Evolutionary conservation across 2,329 filamentous ascomycete genomes (phyloP).

Genomic region (Ophiostoma himal-ulmi): DNA sequence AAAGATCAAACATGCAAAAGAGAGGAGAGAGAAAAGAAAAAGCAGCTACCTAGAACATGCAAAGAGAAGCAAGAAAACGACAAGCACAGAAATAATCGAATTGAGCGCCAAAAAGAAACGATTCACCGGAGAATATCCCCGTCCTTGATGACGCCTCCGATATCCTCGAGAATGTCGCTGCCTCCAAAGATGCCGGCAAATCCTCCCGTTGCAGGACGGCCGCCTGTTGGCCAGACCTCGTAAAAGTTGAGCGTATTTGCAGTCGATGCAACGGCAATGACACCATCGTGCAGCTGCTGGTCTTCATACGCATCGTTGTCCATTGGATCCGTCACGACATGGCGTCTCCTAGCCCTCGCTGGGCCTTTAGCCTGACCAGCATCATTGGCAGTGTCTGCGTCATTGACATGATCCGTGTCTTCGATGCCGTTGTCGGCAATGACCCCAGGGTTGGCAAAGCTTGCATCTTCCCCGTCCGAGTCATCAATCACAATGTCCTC

Average conservation of each 20-base stretch:
- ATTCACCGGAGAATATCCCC: conserved; percentile 62
- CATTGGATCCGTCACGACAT: not conserved
- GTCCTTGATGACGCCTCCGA: conserved; percentile 74
- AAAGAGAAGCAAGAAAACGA: not conserved
- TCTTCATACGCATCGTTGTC: not conserved
- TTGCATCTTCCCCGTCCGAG: conserved; percentile 29
- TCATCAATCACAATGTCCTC: conserved; percentile 21
- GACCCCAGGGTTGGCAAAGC: too few species aligned
- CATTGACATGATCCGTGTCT: conserved; percentile 39
- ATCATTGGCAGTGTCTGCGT: not conserved
- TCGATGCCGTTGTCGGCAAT: conserved; percentile 28
- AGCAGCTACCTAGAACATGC: not conserved
- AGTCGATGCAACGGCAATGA: conserved; percentile 85
- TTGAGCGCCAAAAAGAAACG: not conserved
- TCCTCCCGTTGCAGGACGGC: conserved; percentile 47
- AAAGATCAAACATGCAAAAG: not conserved
- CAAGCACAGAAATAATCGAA: not conserved
- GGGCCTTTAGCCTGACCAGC: not conserved
- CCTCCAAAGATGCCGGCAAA: conserved; percentile 62
- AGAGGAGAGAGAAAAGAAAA: not conserved
- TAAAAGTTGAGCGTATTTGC: conserved; percentile 93
- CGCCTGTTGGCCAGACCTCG: conserved; percentile 75
- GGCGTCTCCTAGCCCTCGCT: not conserved
- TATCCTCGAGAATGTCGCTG: conserved; percentile 75
- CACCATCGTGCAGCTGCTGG: conserved; percentile 60